Conservation (phyloP, 768 basidiomycete genomes). For the Trametes cingulata region DNA sequence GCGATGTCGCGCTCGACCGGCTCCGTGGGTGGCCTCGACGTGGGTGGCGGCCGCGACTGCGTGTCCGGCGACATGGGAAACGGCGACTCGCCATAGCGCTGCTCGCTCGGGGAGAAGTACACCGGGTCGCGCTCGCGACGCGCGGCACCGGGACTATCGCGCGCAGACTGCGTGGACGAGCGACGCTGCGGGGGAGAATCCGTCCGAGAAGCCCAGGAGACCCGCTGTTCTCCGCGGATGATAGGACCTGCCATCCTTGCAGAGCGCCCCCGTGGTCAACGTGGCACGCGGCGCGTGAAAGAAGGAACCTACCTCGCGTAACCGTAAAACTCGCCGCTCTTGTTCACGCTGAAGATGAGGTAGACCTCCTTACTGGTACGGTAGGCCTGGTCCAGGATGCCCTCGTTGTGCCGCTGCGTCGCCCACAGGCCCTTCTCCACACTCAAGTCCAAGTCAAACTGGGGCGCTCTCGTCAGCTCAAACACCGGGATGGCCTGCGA, state of each 20-base stretch:
- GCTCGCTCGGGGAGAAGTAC: conserved; percentile 42
- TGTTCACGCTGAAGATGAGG: conserved; percentile 91
- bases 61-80: conserved; percentile 22
- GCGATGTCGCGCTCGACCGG: neutral
- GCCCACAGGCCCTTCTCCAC: conserved; percentile 83
- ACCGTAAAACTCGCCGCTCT: conserved; percentile 92
- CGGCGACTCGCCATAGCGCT: conserved; percentile 48
- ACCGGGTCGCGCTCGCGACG: conserved; percentile 8
- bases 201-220: conserved; percentile 58
- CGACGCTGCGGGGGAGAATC: conserved; percentile 35
- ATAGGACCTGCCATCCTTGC: conserved; percentile 73
- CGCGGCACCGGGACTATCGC: conserved; percentile 16
- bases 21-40: conserved; percentile 13
- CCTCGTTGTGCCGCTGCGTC: conserved; percentile 92
- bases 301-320: conserved; percentile 66
- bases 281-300: neutral
- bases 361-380: conserved; percentile 88
- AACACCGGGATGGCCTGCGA: neutral
- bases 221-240: conserved; percentile 45
- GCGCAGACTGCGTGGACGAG: conserved; percentile 23
- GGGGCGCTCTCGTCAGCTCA: neutral
- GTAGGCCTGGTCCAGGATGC: conserved; percentile 87
- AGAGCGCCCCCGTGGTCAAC: neutral
- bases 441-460: conserved; percentile 82
- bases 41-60: conserved; percentile 26